A percentile compares a stretch with the other conserved stretches of the same genome.
Conservation (phyloP, 1,284 basidiomycete species). For the Tylopilus sp. region DNA sequence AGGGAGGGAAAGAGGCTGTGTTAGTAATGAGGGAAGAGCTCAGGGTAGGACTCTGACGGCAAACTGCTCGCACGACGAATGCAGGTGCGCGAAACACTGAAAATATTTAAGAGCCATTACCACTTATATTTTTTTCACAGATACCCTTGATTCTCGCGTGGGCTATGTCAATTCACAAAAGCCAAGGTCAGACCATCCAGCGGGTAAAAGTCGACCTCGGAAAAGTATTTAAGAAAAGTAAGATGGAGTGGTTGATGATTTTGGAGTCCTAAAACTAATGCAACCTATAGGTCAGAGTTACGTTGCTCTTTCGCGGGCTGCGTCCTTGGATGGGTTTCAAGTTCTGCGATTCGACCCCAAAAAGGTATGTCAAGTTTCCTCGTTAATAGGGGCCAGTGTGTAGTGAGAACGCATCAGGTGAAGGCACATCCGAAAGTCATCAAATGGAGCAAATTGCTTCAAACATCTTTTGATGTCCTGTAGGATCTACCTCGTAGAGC, state of each 20-base stretch:
- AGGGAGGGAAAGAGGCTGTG: slow-evolving; percentile 43
- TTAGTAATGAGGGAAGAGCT: slow-evolving; percentile 61
- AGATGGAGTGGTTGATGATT: background rate
- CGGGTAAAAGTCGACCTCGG: slow-evolving; percentile 63
- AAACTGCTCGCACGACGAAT: slow-evolving; percentile 56
- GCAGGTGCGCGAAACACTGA: too few species aligned
- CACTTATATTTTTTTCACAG: slow-evolving; percentile 22
- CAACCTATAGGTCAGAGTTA: slow-evolving; percentile 65
- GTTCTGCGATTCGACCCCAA: slow-evolving; percentile 70
- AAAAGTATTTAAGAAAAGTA: slow-evolving; percentile 71
- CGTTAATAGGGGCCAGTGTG: background rate
- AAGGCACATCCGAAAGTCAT: slow-evolving; percentile 51
- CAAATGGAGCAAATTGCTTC: slow-evolving; percentile 41
- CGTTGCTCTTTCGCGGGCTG: slow-evolving; percentile 81
- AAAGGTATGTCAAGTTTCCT: slow-evolving; percentile 45
- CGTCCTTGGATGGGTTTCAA: slow-evolving; percentile 74
- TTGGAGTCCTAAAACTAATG: background rate
- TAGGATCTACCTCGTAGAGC: background rate
- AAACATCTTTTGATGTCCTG: background rate
- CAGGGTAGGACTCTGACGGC: slow-evolving; percentile 65
- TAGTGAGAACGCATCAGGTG: slow-evolving; percentile 32
- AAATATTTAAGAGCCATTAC: background rate
- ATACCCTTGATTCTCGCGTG: slow-evolving; percentile 67
- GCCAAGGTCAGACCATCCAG: slow-evolving; percentile 71
- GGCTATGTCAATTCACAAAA: slow-evolving; percentile 82